phyloP scores from a whole-genome alignment of 1,284 basidiomycete species.

The Schizophyllum commune region DNA sequence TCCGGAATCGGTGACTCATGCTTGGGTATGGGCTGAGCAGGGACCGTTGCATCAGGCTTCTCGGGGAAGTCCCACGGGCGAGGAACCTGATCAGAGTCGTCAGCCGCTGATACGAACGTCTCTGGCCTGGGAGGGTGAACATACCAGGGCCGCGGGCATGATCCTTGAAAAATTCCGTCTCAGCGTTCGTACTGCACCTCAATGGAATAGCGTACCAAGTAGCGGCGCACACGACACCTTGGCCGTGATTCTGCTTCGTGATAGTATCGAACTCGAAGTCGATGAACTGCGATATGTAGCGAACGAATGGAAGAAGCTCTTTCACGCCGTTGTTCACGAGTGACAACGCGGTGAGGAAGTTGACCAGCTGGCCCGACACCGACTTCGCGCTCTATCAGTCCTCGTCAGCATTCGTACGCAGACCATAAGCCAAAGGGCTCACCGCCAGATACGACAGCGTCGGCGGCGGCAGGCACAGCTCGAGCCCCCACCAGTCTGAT shows the following conservation, averaged over 20 bases:
- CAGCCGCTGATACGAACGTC: conserved; percentile 1
- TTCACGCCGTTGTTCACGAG: conserved; percentile 62
- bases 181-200: not conserved
- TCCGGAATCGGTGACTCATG: not conserved
- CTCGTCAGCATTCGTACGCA: not conserved
- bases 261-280: conserved; percentile 66
- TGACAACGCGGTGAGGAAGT: conserved; percentile 64
- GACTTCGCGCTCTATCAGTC: conserved; percentile 45
- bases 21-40: too few species aligned
- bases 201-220: conserved; percentile 50
- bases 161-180: conserved; percentile 36
- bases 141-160: conserved; percentile 64
- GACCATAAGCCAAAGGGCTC: conserved; percentile 16
- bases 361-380: conserved; percentile 53
- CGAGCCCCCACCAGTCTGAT: conserved; percentile 79
- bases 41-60: too few species aligned
- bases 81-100: conserved; percentile 36
- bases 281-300: conserved; percentile 69
- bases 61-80: conserved; percentile 67
- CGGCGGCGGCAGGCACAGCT: conserved; percentile 62
- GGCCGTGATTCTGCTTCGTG: conserved; percentile 52
- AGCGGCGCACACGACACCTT: conserved; percentile 76
- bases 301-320: conserved; percentile 72
- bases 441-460: conserved; percentile 54
- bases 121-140: not conserved